Conservation (phyloP, 352 stramenopile species). For the Phytopythium kandeliae region DNA sequence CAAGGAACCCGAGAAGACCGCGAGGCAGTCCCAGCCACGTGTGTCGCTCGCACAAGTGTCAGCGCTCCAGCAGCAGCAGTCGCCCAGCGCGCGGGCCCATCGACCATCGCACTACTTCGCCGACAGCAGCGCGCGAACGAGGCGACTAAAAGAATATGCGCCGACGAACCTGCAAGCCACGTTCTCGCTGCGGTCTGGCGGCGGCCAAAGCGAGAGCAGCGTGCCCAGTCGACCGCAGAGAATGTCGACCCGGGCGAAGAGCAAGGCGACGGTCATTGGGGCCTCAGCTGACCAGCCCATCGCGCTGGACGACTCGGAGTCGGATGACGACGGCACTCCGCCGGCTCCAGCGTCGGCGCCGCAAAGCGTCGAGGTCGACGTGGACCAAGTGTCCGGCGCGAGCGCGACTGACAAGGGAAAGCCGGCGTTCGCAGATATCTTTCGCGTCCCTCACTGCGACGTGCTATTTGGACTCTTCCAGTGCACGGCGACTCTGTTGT, state of each 20-base stretch:
- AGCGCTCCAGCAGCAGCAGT: conserved; percentile 4
- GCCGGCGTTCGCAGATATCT: conserved; percentile 10
- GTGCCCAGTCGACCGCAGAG: too few relatives aligned
- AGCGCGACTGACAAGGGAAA: conserved; percentile 18
- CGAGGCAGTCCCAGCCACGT: conserved; percentile 4
- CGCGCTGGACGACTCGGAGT: conserved; percentile 40
- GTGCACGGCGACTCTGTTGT: conserved; percentile 24
- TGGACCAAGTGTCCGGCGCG: conserved; percentile 8
- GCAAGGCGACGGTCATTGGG: conserved; percentile 2
- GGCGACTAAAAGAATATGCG: conserved; percentile 18
- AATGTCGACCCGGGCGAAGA: background rate
- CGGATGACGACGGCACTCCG: conserved; percentile 12
- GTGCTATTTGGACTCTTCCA: conserved; percentile 40
- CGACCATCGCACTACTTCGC: conserved; percentile 11
- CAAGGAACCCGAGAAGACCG: conserved; percentile 1
- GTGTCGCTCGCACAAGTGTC: conserved; percentile 5
- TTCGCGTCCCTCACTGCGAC: conserved; percentile 19
- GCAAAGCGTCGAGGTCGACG: background rate
- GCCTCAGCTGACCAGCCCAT: conserved; percentile 38
- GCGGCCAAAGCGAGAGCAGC: background rate
- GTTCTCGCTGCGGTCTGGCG: background rate
- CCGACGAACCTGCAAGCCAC: conserved; percentile 9
- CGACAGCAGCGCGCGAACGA: background rate
- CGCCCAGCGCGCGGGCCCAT: conserved; percentile 4
- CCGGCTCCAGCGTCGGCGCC: background rate